These are phyloP conservation scores for Monosporascus sp. DNA, from an alignment of 2,329 filamentous ascomycete species.

Conservation along the genomic window DNA sequence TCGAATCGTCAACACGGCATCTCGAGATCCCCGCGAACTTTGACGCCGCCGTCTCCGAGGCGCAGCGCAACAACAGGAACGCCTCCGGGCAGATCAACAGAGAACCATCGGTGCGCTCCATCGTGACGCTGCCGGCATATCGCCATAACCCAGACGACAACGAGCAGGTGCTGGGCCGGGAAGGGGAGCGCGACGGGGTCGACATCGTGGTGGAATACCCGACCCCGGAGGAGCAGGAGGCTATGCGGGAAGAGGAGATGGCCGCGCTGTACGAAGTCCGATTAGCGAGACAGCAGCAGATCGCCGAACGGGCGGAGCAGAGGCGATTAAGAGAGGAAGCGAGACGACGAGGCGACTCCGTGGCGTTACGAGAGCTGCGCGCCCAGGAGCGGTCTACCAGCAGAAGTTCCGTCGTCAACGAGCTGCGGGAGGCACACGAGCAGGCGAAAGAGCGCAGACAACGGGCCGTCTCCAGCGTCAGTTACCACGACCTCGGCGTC, in stretches of 20 bases:
- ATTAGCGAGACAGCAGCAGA: constrained; percentile 66
- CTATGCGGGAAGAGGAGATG: constrained; percentile 83
- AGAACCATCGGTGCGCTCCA: constrained; percentile 81
- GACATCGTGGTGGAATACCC: constrained; percentile 86
- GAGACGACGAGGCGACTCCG: constrained; percentile 62
- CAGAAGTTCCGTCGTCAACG: constrained; percentile 51
- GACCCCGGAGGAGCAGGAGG: constrained; percentile 72
- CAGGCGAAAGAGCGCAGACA: constrained; percentile 56
- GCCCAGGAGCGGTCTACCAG: constrained; percentile 45
- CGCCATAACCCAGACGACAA: constrained; percentile 64
- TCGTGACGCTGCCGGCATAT: constrained; percentile 90
- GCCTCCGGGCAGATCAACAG: constrained; percentile 57
- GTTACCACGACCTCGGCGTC: constrained; percentile 71
- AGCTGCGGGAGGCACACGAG: constrained; percentile 50
- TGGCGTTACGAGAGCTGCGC: constrained; percentile 62
- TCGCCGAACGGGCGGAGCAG: constrained; percentile 72
- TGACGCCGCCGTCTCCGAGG: constrained; percentile 19
- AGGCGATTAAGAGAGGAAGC: constrained; percentile 66
- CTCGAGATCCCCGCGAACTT: constrained; percentile 3
- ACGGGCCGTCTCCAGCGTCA: constrained; percentile 67
- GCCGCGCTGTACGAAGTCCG: constrained; percentile 87
- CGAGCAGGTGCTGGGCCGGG: constrained; percentile 79
- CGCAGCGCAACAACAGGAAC: constrained; percentile 18
- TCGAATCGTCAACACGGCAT: constrained; percentile 2
- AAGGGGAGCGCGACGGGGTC: constrained; percentile 87